These are phyloP conservation scores for Suhomyces faveliae DNA, from an alignment of 805 yeast genomes.

Conservation along the genomic window DNA sequence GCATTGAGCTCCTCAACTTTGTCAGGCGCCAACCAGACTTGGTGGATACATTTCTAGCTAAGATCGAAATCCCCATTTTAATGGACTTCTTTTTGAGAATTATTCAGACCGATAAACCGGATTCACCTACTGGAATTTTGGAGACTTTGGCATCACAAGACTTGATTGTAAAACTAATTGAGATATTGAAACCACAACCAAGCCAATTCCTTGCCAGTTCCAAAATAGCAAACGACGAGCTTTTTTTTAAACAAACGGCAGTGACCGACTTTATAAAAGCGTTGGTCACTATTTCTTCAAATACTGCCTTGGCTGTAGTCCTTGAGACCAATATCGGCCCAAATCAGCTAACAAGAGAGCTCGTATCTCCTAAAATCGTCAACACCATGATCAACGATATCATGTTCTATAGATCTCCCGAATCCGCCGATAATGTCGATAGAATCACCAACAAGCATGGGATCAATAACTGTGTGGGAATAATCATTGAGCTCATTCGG, in stretches of 20 bases:
- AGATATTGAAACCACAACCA: conserved; percentile 64
- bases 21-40: conserved; percentile 65
- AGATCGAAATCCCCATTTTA: conserved; percentile 88
- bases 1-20: conserved; percentile 65
- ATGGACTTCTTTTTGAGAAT: conserved; percentile 91
- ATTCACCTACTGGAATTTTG: conserved; percentile 82
- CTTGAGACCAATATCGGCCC: conserved; percentile 95
- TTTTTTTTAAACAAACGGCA: conserved; percentile 71
- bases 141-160: conserved; percentile 70
- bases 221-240: conserved; percentile 27
- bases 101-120: conserved; percentile 90
- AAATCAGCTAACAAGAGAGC: conserved; percentile 86
- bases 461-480: conserved; percentile 90
- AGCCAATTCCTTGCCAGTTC: conserved; percentile 45
- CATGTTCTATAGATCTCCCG: conserved; percentile 41
- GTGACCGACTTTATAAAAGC: conserved; percentile 96
- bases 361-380: conserved; percentile 74
- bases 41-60: conserved; percentile 78
- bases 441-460: conserved; percentile 68
- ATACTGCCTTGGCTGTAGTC: conserved; percentile 64
- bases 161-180: conserved; percentile 69
- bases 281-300: conserved; percentile 88
- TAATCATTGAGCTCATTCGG: conserved; percentile 88
- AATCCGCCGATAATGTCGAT: conserved; percentile 6
- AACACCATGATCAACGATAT: conserved; percentile 69